A percentile compares a stretch with the other conserved stretches of the same genome.
phyloP scores from a whole-genome alignment of 306 rosid genomes.

The Astragalus glycyphyllos region DNA sequence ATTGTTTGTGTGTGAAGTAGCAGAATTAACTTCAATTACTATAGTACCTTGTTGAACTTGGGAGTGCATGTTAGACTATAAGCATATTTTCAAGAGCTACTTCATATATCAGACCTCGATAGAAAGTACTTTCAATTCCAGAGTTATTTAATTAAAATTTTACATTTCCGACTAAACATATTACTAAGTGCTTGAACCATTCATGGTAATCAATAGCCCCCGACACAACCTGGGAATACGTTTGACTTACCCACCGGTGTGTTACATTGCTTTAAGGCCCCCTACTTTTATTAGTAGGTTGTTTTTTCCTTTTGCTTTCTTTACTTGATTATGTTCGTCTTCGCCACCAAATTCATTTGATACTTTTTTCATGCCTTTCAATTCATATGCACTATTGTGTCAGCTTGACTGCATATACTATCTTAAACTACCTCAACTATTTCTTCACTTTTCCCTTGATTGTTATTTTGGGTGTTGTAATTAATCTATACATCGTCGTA shows the following conservation, averaged over 20 bases:
- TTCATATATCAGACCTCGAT: background rate
- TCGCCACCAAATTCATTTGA: background rate
- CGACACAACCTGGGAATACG: background rate
- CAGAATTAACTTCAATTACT: conserved; percentile 18
- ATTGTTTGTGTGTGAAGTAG: background rate
- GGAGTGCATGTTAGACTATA: background rate
- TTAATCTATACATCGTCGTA: background rate
- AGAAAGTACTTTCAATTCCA: background rate
- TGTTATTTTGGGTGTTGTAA: conserved; percentile 1
- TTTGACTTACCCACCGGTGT: conserved; percentile 4
- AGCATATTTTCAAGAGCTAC: background rate
- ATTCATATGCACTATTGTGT: conserved; percentile 14
- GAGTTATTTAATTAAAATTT: background rate
- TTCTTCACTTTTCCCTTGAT: background rate
- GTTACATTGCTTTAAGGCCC: conserved; percentile 8
- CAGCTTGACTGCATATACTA: conserved; percentile 6
- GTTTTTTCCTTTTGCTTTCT: background rate
- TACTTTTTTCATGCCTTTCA: background rate
- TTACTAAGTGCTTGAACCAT: background rate
- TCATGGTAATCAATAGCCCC: background rate
- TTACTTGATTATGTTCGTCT: background rate
- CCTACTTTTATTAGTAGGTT: background rate
- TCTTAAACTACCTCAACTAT: conserved; percentile 15
- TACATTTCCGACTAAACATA: conserved; percentile 11
- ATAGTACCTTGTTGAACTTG: conserved; percentile 13